Evolutionary conservation across 2,329 filamentous ascomycete species (phyloP).

Genomic region (Venturia effusa): DNA sequence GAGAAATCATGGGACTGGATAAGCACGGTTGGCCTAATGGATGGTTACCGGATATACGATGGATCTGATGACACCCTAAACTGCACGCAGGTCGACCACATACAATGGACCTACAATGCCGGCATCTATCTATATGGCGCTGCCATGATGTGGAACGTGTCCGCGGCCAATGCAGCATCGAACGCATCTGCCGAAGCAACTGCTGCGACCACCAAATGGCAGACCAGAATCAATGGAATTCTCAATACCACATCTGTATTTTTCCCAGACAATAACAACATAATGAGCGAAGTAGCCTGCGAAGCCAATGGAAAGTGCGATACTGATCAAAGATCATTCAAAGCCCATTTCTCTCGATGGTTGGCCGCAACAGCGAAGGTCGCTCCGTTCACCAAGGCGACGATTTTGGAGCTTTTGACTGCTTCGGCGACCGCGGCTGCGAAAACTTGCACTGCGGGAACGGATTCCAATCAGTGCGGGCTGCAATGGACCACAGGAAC

Average conservation of each 20-base stretch:
- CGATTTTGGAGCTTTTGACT: slow-evolving; percentile 41
- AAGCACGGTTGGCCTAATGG: slow-evolving; percentile 38
- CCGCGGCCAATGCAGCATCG: not conserved
- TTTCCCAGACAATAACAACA: slow-evolving; percentile 16
- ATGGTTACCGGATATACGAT: slow-evolving; percentile 40
- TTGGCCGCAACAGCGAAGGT: slow-evolving; percentile 31
- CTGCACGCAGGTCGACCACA: slow-evolving; percentile 37
- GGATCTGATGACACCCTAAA: slow-evolving; percentile 33
- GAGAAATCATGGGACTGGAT: slow-evolving; percentile 26
- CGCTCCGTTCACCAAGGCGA: slow-evolving; percentile 24
- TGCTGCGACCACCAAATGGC: slow-evolving; percentile 24
- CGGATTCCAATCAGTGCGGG: slow-evolving; percentile 35
- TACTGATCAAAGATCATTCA: slow-evolving; percentile 36
- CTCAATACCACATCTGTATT: slow-evolving; percentile 30
- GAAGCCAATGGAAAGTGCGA: slow-evolving; percentile 36
- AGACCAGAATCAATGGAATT: slow-evolving; percentile 21
- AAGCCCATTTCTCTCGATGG: slow-evolving; percentile 32
- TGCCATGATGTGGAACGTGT: slow-evolving; percentile 35
- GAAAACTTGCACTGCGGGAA: slow-evolving; percentile 41
- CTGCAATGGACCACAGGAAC: slow-evolving; percentile 32
- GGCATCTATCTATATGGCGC: slow-evolving; percentile 36
- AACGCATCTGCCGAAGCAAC: slow-evolving; percentile 15
- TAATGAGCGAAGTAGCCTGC: slow-evolving; percentile 40
- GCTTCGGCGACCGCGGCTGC: slow-evolving; percentile 47
- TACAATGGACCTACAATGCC: slow-evolving; percentile 45